Percentiles rank a stretch among this genome's conserved stretches.
Conservation (phyloP, 164 flowering plant genomes). For the Nymphaea thermarum region DNA sequence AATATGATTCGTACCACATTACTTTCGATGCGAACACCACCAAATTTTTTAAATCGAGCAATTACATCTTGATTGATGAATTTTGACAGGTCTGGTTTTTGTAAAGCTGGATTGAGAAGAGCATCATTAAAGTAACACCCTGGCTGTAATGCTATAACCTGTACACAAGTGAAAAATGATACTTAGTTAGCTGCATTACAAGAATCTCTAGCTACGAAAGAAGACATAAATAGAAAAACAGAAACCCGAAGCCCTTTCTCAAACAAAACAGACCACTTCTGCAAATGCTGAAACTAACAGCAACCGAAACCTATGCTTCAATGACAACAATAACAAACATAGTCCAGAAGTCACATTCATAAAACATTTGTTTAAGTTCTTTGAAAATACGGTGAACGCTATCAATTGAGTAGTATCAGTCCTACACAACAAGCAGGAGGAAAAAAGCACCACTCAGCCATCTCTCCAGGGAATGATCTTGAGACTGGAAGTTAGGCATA, state of each 20-base stretch:
- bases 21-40: constrained; percentile 10
- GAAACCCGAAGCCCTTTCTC: too few relatives aligned
- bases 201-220: not conserved
- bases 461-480: too few relatives aligned
- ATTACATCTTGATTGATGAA: constrained; percentile 5
- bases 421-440: too few relatives aligned
- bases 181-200: not conserved
- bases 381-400: too few relatives aligned
- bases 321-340: too few relatives aligned
- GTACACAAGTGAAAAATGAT: not conserved
- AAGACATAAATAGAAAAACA: not conserved
- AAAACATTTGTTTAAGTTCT: too few relatives aligned
- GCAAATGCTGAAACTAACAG: too few relatives aligned
- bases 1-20: constrained; percentile 4
- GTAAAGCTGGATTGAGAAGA: constrained; percentile 5
- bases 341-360: too few relatives aligned
- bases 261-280: not conserved
- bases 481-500: too few relatives aligned
- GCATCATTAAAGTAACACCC: constrained; percentile 6
- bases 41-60: constrained; percentile 7
- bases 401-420: too few relatives aligned
- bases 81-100: constrained; percentile 1
- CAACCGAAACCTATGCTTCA: too few relatives aligned
- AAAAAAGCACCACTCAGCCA: too few relatives aligned
- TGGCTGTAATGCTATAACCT: constrained; percentile 6